Evolutionary conservation across 495 filamentous ascomycete species (phyloP), one percentile per base, ranked within the genome.

Genomic region (Aeminium ludgeri): DNA sequence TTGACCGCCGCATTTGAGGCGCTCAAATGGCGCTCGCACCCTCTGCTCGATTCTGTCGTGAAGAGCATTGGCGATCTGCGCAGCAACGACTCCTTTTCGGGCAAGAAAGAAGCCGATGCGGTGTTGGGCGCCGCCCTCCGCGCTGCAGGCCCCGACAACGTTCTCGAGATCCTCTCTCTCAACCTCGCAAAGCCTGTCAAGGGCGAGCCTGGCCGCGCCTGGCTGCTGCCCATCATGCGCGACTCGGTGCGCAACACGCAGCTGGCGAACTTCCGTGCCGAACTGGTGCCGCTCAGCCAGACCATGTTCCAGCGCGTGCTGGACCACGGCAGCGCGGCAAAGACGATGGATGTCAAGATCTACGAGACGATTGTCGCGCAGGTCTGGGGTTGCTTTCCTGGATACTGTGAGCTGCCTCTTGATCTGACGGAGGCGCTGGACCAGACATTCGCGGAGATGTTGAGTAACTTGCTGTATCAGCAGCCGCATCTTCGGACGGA

Each of bases 281-380:
- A 87, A 49, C 73, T 97, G 49, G 76, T 93, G 12, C 85, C 91
- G 11, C 59, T 97, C 30, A 94, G 86, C 55, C 82, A 93, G 53
- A 62, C 65, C 8, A 84, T 97, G 61, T 95, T 86, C 58, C 83
- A 95, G 56, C 76, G 71, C 44, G 80, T 94, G 13, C 64, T 92
- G 30, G 78, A 87, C 36, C 78, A 84, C 51, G 78, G 75, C 10
- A 65, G 70, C 2, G 72, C 72, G 6, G 79, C 84, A 55, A 94
- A 91, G 64, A 82, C 82, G 0, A 81, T 94, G 65, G 83, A 95
- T 55, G 73, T 82, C 52, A 97, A 97, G 66, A 91, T 97, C 44
- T 96, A 86, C 59, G 89, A 97, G 59, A 96, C 89, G 0, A 57
- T 97, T 1, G 82, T 97, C 1, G 80, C 91, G 38, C 89, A 97